phyloP scores from a whole-genome alignment of 495 filamentous ascomycete genomes.

The Penicillium malachiteum region DNA sequence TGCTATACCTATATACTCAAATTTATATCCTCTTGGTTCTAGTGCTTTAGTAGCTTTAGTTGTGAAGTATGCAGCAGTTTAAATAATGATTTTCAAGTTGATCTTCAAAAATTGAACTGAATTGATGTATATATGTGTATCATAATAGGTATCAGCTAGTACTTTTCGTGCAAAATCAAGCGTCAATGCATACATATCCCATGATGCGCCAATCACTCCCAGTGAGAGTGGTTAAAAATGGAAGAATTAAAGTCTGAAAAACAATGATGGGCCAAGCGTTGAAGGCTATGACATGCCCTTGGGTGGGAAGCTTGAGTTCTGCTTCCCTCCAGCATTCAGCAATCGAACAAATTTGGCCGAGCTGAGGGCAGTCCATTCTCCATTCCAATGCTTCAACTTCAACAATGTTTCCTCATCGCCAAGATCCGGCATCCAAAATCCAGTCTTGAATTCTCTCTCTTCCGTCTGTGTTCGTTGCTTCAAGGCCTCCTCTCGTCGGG shows the following conservation, averaged over 20 bases:
- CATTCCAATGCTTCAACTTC: slow-evolving; percentile 58
- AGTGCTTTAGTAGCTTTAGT: too few relatives aligned
- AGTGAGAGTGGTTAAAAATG: not conserved
- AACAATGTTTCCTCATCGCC: slow-evolving; percentile 51
- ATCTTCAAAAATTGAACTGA: not conserved
- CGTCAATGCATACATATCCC: slow-evolving; percentile 8
- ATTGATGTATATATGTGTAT: not conserved
- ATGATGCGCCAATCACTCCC: slow-evolving; percentile 29
- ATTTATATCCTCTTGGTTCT: too few relatives aligned
- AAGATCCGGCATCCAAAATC: slow-evolving; percentile 75
- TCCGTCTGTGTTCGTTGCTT: slow-evolving; percentile 68
- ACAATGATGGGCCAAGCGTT: not conserved
- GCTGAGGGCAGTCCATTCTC: slow-evolving; percentile 59
- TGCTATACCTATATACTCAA: not conserved
- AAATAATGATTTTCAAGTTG: too few relatives aligned
- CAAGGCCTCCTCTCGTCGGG: slow-evolving; percentile 72
- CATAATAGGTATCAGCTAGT: slow-evolving; percentile 1
- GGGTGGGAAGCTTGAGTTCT: slow-evolving; percentile 65
- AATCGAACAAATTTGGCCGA: slow-evolving; percentile 63
- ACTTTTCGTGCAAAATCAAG: slow-evolving; percentile 5
- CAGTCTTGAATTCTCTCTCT: slow-evolving; percentile 76
- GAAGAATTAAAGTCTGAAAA: not conserved
- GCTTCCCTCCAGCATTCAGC: slow-evolving; percentile 52
- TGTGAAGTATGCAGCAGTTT: too few relatives aligned
- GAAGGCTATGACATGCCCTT: slow-evolving; percentile 54